Base-by-base conservation (phyloP, 1,284 basidiomycete genomes). In the Filobasidium uniguttulatum region DNA sequence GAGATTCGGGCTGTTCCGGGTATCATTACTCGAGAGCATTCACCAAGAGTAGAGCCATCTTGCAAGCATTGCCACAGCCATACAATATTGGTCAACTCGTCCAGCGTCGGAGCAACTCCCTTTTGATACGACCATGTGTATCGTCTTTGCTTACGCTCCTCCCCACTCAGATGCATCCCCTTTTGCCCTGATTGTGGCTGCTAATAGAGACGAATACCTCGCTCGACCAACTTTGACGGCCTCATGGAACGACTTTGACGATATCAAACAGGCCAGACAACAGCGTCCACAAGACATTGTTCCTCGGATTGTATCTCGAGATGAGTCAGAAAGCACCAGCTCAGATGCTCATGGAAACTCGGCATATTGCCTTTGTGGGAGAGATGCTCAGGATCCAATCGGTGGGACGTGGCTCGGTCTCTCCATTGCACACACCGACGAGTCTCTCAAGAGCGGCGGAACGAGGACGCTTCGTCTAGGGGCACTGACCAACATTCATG, bases 131-230 rank as follows among this genome's bases (percentile, higher is more conserved):
- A 37, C 8, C 5, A 43, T 43, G 40, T 43, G 40, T 26, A 43
- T 43, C 40, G 17, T 43, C 40, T 26, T 43, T 26, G n/a, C 12
- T n/a, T 20, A 9, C 23, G 29, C 19, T 4, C 40, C 40, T 5
- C 4, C 4, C 5, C 19, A 38, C 20, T 22, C 12, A 12, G 36
- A 38, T 5, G 36, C 15, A 17, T 45, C 46, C 10, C 49, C 46
- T 4, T 55, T 52, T 44, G 35, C 36, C 6, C 46, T 55, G 10
- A 61, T 68, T 49, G 56, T 68, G 15, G 63, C 63, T 1, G 59
- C 64, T 3, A 70, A 70, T 41, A 57, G 68, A 17, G 68, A 70
- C 53, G 64, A 68, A 52, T 65, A 62, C 44, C 57, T 66, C 14
- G 60, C 60, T 20, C 56, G 68, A 20, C 64, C 66, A 0, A 57